Percentiles rank a stretch among this genome's conserved stretches.
Conservation (phyloP, 1,284 basidiomycete genomes). For the Polyporus tsugae region DNA sequence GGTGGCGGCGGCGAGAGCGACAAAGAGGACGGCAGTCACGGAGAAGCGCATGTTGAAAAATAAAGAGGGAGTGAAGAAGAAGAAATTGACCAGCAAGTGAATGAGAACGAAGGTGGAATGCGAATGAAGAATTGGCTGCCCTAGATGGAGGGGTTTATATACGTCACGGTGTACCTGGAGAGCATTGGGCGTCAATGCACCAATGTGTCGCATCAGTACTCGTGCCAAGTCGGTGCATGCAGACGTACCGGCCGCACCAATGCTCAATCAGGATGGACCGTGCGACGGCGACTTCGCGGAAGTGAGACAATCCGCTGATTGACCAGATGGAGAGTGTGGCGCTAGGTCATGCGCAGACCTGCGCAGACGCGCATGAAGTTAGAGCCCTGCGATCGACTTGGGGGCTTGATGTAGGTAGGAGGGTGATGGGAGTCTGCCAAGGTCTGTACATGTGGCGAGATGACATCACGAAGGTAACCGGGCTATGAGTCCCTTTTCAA, state of each 20-base stretch:
- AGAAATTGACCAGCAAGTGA: background rate
- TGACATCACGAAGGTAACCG: no score
- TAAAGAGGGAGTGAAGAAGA: background rate
- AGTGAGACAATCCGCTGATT: background rate
- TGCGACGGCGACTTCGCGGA: background rate
- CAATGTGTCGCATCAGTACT: no score
- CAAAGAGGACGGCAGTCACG: background rate
- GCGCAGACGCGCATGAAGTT: no score
- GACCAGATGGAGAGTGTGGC: background rate
- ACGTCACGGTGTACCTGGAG: background rate
- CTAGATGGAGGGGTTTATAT: conserved; percentile 4
- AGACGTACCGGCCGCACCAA: background rate
- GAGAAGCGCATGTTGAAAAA: conserved; percentile 2
- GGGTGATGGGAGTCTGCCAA: no score
- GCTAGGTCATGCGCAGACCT: background rate
- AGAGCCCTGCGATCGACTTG: no score
- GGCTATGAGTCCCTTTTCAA: no score
- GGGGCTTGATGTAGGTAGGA: no score
- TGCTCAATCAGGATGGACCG: background rate
- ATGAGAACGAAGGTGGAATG: conserved; percentile 13
- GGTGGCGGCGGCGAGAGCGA: background rate
- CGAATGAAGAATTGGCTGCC: conserved; percentile 12
- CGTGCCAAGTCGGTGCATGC: background rate
- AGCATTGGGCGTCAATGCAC: background rate
- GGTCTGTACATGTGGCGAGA: no score